phyloP scores from a whole-genome alignment of 768 basidiomycete species.

The Boletus reticuloceps region DNA sequence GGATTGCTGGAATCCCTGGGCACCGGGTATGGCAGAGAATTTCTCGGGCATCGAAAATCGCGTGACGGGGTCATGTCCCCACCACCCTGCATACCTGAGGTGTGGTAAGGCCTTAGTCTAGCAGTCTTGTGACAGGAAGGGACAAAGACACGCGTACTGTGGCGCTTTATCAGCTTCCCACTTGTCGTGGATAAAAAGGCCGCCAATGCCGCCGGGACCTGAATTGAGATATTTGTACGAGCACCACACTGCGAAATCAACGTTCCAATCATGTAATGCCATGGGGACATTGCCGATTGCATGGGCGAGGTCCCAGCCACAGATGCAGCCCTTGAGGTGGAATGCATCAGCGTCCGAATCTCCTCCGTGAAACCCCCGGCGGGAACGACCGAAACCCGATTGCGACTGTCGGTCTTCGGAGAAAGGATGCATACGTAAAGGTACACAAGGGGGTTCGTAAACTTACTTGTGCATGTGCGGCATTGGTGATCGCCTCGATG shows the following conservation, averaged over 20 bases:
- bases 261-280: slow-evolving; percentile 86
- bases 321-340: slow-evolving; percentile 75
- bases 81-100: slow-evolving; percentile 89
- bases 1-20: slow-evolving; percentile 94
- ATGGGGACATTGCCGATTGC: slow-evolving; percentile 92
- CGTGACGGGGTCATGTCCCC: slow-evolving; percentile 88
- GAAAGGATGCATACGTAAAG: slow-evolving; percentile 26
- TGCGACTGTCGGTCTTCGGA: slow-evolving; percentile 5
- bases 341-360: slow-evolving; percentile 13
- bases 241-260: slow-evolving; percentile 99
- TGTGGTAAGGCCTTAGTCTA: slow-evolving; percentile 12
- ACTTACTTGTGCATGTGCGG: slow-evolving; percentile 77
- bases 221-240: slow-evolving; percentile 98
- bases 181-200: slow-evolving; percentile 83
- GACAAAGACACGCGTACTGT: slow-evolving; percentile 46
- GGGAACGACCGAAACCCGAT: background rate
- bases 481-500: slow-evolving; percentile 78
- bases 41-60: slow-evolving; percentile 87
- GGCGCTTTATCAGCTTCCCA: slow-evolving; percentile 65
- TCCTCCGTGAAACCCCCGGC: slow-evolving; percentile 5
- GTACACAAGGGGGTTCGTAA: slow-evolving; percentile 17
- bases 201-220: slow-evolving; percentile 96
- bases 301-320: slow-evolving; percentile 97
- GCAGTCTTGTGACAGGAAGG: slow-evolving; percentile 5
- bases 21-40: slow-evolving; percentile 85